Percentiles rank a stretch among this genome's conserved stretches.
Evolutionary conservation across 1,284 basidiomycete species (phyloP).

Genomic region (Papiliotrema laurentii): DNA sequence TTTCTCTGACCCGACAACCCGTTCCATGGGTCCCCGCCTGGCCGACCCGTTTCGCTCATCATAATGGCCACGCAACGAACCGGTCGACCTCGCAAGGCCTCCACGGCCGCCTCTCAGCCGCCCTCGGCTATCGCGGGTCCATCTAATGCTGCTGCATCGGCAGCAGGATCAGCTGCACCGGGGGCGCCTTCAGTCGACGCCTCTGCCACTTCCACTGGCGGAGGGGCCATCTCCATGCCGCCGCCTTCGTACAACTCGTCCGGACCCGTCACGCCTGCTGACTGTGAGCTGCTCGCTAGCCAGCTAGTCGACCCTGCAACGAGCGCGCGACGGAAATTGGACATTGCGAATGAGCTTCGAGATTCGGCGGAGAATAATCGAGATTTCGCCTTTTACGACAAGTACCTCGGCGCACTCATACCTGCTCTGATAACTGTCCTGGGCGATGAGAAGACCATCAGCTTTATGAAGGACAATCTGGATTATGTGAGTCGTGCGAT

Average conservation of each 20-base stretch:
- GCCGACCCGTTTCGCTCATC: too few relatives aligned
- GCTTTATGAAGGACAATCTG: conserved; percentile 65
- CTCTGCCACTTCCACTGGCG: conserved; percentile 25
- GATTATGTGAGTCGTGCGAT: conserved; percentile 63
- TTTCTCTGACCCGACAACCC: neutral
- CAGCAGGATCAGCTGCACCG: neutral
- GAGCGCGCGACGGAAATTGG: conserved; percentile 4
- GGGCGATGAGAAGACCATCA: conserved; percentile 66
- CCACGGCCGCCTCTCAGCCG: conserved; percentile 18
- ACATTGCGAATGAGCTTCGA: conserved; percentile 67
- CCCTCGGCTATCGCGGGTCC: neutral
- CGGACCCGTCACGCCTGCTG: conserved; percentile 35
- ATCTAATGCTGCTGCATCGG: neutral
- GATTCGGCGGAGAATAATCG: conserved; percentile 80
- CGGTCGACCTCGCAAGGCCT: conserved; percentile 36
- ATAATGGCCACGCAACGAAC: conserved; percentile 4
- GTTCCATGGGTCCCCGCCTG: neutral
- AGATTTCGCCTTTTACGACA: conserved; percentile 68
- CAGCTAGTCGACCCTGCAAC: conserved; percentile 31
- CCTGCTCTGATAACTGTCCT: conserved; percentile 76
- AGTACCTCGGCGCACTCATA: conserved; percentile 57
- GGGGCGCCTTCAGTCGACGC: conserved; percentile 23
- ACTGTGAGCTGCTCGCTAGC: conserved; percentile 41
- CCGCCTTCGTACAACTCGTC: conserved; percentile 22
- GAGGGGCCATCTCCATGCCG: conserved; percentile 22